These are phyloP conservation scores for Globisporangium nunn DNA, from an alignment of 352 stramenopile species.

Conservation along the genomic window DNA sequence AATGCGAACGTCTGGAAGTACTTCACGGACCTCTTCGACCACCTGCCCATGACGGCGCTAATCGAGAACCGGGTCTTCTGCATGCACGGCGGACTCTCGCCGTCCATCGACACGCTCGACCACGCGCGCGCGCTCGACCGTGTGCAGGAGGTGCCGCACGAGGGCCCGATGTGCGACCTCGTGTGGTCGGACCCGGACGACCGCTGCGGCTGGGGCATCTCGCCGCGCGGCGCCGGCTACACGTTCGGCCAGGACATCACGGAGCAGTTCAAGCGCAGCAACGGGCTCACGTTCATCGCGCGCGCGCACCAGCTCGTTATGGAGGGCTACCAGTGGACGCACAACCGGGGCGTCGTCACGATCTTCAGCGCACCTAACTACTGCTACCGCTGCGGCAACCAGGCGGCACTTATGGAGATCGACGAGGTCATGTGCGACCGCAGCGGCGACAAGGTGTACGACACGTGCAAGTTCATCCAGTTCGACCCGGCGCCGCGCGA, in stretches of 20 bases:
- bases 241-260: constrained; percentile 86
- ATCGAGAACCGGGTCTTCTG: constrained; percentile 89
- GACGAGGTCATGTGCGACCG: constrained; percentile 88
- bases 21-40: constrained; percentile 87
- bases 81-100: constrained; percentile 85
- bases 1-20: constrained; percentile 90
- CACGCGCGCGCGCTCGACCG: constrained; percentile 78
- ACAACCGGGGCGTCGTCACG: constrained; percentile 89
- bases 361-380: constrained; percentile 94
- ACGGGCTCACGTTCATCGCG: constrained; percentile 83
- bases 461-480: constrained; percentile 91
- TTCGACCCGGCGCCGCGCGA: constrained; percentile 87
- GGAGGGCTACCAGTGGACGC: constrained; percentile 92
- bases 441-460: constrained; percentile 85
- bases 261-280: constrained; percentile 88
- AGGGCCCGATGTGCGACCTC: constrained; percentile 85
- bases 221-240: constrained; percentile 78
- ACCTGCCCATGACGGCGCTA: constrained; percentile 82
- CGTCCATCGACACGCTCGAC: constrained; percentile 85
- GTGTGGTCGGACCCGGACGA: constrained; percentile 88
- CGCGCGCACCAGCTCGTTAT: constrained; percentile 90
- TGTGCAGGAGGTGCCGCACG: constrained; percentile 83
- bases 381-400: constrained; percentile 95
- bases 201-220: constrained; percentile 83
- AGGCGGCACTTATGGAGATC: constrained; percentile 94